Percentiles rank a stretch among this genome's conserved stretches.
Conservation (phyloP, 495 filamentous ascomycete genomes). For the Tuber brumale region DNA sequence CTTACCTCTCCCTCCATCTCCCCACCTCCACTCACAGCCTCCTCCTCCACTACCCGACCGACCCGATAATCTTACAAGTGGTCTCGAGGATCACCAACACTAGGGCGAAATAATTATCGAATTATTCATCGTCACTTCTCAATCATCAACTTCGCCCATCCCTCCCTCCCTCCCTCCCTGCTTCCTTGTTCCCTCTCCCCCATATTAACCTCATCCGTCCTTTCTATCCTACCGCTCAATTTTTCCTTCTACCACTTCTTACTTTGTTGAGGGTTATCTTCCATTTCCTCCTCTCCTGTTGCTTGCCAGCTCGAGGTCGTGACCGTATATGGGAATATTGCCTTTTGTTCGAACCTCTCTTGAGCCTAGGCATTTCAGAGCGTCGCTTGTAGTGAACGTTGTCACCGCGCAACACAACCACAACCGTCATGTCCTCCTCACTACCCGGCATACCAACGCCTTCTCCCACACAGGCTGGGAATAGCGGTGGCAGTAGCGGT, state of each 20-base stretch:
- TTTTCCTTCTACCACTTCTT: slow-evolving; percentile 1
- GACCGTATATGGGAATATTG: slow-evolving; percentile 27
- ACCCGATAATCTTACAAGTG: not conserved
- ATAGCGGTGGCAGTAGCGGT: slow-evolving; percentile 42
- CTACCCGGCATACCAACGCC: slow-evolving; percentile 13
- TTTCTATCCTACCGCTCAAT: not conserved
- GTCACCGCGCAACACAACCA: not conserved
- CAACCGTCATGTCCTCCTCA: not conserved
- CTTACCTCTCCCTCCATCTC: not conserved
- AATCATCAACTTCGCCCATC: not conserved
- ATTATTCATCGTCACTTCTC: not conserved
- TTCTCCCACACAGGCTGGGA: slow-evolving; percentile 4
- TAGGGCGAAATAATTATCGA: not conserved
- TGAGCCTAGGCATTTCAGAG: not conserved
- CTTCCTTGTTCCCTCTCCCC: not conserved
- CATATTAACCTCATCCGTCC: slow-evolving; percentile 1
- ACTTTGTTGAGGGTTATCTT: slow-evolving; percentile 11
- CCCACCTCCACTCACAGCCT: not conserved
- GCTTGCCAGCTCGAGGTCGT: slow-evolving; percentile 19
- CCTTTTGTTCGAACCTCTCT: slow-evolving; percentile 13
- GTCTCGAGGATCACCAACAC: not conserved
- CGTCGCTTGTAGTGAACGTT: not conserved
- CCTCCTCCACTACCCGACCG: not conserved
- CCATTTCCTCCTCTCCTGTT: slow-evolving; percentile 22
- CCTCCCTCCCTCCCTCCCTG: not conserved